phyloP scores from a whole-genome alignment of 495 filamentous ascomycete species.

The Hypoxylon trugodes region DNA sequence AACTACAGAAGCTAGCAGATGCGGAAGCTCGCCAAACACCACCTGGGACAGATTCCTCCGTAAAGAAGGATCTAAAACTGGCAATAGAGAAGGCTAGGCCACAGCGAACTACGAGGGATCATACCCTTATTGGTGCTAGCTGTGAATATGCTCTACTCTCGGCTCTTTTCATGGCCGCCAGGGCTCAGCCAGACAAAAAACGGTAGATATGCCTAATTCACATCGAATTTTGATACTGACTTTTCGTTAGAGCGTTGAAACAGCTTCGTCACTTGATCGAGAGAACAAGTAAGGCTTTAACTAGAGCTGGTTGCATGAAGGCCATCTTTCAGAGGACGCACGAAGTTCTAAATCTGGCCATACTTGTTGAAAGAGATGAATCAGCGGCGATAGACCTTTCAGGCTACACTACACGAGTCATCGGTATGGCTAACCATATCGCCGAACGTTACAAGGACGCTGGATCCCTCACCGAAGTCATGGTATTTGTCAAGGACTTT shows the following conservation, averaged over 20 bases:
- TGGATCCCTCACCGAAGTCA: conserved; percentile 44
- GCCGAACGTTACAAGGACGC: conserved; percentile 45
- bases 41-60: not conserved
- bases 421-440: conserved; percentile 45
- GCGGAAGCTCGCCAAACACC: not conserved
- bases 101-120: not conserved
- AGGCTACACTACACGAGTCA: conserved; percentile 30
- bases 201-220: conserved; percentile 36
- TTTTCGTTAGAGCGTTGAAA: conserved; percentile 38
- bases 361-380: conserved; percentile 2
- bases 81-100: conserved; percentile 18
- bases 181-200: conserved; percentile 38
- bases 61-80: conserved; percentile 11
- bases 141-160: conserved; percentile 49
- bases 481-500: conserved; percentile 33
- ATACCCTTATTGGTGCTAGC: conserved; percentile 8
- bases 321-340: conserved; percentile 14
- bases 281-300: conserved; percentile 9
- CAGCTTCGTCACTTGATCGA: conserved; percentile 34
- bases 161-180: conserved; percentile 42
- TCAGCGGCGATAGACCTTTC: not conserved
- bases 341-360: not conserved
- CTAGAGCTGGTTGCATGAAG: conserved; percentile 9
- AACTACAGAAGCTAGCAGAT: not conserved
- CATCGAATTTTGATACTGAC: conserved; percentile 3